Percentiles rank a stretch among this genome's conserved stretches.
These are phyloP conservation scores for Diplotaxis tenuifolia DNA, from an alignment of 345 rosid species.

Conservation along the genomic window DNA sequence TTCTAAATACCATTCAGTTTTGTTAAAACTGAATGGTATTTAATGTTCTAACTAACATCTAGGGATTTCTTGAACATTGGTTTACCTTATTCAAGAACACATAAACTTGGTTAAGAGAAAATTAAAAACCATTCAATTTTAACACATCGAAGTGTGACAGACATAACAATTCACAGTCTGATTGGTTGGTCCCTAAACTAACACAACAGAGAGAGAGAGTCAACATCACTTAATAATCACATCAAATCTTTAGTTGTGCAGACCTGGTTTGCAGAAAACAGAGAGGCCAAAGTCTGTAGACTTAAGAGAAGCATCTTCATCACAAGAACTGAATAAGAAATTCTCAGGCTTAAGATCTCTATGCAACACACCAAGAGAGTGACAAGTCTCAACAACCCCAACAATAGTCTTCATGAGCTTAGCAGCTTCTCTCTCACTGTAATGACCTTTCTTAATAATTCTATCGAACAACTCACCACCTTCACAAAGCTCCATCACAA, in stretches of 20 bases:
- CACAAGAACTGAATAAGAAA: slow-evolving; percentile 54
- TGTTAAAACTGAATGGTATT: too few relatives aligned
- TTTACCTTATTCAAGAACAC: not conserved
- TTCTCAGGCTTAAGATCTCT: slow-evolving; percentile 86
- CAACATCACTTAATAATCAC: not conserved
- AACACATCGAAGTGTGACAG: not conserved
- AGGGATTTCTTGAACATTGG: too few relatives aligned
- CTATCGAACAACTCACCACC: slow-evolving; percentile 80
- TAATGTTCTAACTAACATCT: too few relatives aligned
- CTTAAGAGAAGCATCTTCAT: slow-evolving; percentile 77
- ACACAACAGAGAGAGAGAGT: not conserved
- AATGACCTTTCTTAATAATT: slow-evolving; percentile 64
- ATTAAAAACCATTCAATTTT: too few relatives aligned
- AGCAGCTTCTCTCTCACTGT: slow-evolving; percentile 74
- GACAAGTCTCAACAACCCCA: slow-evolving; percentile 69
- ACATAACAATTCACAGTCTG: not conserved
- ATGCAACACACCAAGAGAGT: slow-evolving; percentile 73
- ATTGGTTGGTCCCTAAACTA: too few relatives aligned
- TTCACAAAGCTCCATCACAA: slow-evolving; percentile 83
- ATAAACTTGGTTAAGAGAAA: not conserved
- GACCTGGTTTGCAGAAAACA: slow-evolving; percentile 72
- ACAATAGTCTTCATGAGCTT: slow-evolving; percentile 69
- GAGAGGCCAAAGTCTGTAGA: slow-evolving; percentile 86
- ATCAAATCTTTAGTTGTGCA: too few relatives aligned
- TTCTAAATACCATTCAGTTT: too few relatives aligned